Evolutionary conservation across 371 early-diverging fungal species (phyloP), one percentile per base, ranked within the genome.

Genomic region (Dichotomocladium elegans): DNA sequence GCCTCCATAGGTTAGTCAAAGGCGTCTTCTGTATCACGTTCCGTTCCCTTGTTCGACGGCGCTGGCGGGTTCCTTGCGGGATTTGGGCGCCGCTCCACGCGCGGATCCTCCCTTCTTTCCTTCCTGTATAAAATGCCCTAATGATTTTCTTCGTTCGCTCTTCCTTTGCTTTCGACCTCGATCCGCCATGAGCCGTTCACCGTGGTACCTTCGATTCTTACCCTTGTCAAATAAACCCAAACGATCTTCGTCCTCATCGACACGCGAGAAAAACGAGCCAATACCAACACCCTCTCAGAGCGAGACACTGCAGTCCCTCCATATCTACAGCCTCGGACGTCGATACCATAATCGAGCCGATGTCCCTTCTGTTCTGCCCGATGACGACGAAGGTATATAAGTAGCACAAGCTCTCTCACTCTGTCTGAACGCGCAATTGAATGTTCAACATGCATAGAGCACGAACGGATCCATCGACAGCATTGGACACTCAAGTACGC

Each of bases 361-460:
- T 25, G 69, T 68, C 8, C 56, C 70, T 12, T 79, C 78, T 47
- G 59, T 77, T 46, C 54, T 81, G 3, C 81, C 81, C 2, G 72
- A 75, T 33, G 79, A 81, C 34, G 65, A 75, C 34, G 67, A 58
- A 60, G 72, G 72, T 68, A 9, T 28, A 22, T 21, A 24, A n/a
- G n/a, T n/a, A n/a, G n/a, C n/a, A 1, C 8, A 19, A 50, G 5
- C 30, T 53, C 19, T 14, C 47, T 29, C 31, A 27, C 3, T 24
- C 30, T 47, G 35, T 48, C 3, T 4, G 4, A n/a, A 37, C 15
- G 7, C 21, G 15, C 37, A 37, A 15, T 15, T 21, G 17, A 37
- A 37, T 15, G 37, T 11, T 37, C 21, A n/a, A n/a, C n/a, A n/a
- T n/a, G n/a, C n/a, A n/a, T 46, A 46, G 46, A 46, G 19, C 25